These are phyloP conservation scores for Stipa capillata DNA, from an alignment of 176 grass and related monocot genomes.

Conservation along the genomic window DNA sequence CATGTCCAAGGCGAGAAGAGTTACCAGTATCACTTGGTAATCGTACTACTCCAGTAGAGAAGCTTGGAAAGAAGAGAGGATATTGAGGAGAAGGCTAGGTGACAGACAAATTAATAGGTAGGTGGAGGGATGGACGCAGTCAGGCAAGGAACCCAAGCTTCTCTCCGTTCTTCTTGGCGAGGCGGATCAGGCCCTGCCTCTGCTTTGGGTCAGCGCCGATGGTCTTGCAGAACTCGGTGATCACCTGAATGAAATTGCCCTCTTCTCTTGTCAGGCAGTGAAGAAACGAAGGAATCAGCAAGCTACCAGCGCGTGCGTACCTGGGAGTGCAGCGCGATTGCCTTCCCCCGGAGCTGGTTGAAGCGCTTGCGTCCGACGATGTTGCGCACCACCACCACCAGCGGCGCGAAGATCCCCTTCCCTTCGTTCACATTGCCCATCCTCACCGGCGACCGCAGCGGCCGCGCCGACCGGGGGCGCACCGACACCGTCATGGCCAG, in stretches of 20 bases:
- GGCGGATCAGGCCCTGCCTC: constrained; percentile 86
- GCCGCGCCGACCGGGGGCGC: constrained; percentile 8
- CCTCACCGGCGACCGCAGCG: constrained; percentile 39
- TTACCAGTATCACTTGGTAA: too few species aligned
- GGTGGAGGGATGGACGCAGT: too few species aligned
- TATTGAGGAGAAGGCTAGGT: neutral
- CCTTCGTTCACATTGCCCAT: constrained; percentile 96
- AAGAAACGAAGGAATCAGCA: too few species aligned
- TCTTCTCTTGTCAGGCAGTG: neutral
- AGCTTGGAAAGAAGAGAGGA: neutral
- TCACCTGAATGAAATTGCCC: too few species aligned
- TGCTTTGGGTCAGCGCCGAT: constrained; percentile 88
- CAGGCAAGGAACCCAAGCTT: constrained; percentile 94
- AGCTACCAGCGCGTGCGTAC: too few species aligned
- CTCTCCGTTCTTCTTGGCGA: constrained; percentile 97
- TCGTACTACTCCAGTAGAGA: neutral
- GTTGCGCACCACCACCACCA: constrained; percentile 63
- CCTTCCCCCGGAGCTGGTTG: constrained; percentile 96
- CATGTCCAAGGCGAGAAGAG: neutral
- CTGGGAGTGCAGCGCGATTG: constrained; percentile 95
- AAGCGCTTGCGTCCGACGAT: constrained; percentile 77
- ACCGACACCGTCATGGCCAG: constrained; percentile 27
- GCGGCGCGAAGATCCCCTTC: constrained; percentile 87
- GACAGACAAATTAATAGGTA: neutral
- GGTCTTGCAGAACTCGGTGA: constrained; percentile 95